Percentiles rank a stretch among this genome's conserved stretches.
Conservation (phyloP, 2,329 filamentous ascomycete genomes). For the Microdochium nivale region DNA sequence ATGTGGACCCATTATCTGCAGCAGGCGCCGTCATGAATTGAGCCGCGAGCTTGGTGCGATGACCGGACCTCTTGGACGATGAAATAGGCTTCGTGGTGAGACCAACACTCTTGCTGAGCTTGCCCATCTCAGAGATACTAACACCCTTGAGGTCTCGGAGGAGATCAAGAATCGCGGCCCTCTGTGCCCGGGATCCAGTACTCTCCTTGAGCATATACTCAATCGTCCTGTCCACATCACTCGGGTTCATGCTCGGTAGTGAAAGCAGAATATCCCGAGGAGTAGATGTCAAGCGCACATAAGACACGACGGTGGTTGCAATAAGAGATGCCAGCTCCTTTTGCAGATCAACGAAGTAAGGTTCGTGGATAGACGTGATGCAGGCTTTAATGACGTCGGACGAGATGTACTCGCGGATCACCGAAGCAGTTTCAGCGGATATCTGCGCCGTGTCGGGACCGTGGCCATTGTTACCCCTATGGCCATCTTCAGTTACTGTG, state of each 20-base stretch:
- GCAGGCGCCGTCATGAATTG: slow-evolving; percentile 52
- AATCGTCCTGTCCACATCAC: slow-evolving; percentile 58
- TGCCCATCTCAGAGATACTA: slow-evolving; percentile 88
- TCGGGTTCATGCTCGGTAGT: slow-evolving; percentile 65
- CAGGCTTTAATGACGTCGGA: slow-evolving; percentile 83
- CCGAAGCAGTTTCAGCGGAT: slow-evolving; percentile 45
- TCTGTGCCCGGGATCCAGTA: slow-evolving; percentile 64
- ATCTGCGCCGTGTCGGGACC: slow-evolving; percentile 24
- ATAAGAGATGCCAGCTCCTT: slow-evolving; percentile 86
- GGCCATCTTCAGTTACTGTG: slow-evolving; percentile 16
- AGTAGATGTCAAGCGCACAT: slow-evolving; percentile 59
- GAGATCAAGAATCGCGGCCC: slow-evolving; percentile 74
- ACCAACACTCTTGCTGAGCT: slow-evolving; percentile 52
- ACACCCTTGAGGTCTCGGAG: slow-evolving; percentile 82
- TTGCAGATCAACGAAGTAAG: slow-evolving; percentile 94
- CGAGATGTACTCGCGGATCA: slow-evolving; percentile 82
- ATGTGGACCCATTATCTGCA: slow-evolving; percentile 16
- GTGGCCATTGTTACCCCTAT: slow-evolving; percentile 2
- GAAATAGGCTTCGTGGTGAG: slow-evolving; percentile 16
- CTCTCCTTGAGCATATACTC: slow-evolving; percentile 48
- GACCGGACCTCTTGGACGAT: slow-evolving; percentile 27
- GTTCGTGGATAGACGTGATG: slow-evolving; percentile 84
- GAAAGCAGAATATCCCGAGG: slow-evolving; percentile 69
- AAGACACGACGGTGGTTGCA: slow-evolving; percentile 73
- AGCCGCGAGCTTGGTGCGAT: slow-evolving; percentile 53